These are phyloP conservation scores for Chaetothyriales sp. DNA, from an alignment of 2,329 filamentous ascomycete genomes.

Conservation along the genomic window DNA sequence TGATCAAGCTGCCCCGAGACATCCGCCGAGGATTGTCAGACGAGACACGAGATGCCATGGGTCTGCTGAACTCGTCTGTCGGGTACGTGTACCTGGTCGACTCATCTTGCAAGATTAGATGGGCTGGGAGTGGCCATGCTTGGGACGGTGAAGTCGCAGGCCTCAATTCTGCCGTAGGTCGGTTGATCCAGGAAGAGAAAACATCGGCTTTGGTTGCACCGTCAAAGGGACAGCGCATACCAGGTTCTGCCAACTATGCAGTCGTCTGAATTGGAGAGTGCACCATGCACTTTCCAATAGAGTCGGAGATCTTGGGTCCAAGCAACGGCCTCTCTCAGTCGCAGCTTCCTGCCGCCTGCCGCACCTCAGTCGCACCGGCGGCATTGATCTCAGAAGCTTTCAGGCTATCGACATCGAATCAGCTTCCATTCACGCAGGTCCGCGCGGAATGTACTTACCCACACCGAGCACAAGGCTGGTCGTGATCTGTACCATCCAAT, in stretches of 20 bases:
- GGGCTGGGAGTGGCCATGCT: constrained; percentile 61
- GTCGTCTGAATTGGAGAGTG: background rate
- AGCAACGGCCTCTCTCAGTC: background rate
- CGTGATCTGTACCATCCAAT: constrained; percentile 17
- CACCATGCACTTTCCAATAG: background rate
- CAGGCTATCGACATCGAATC: background rate
- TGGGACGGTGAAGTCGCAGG: constrained; percentile 28
- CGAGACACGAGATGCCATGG: constrained; percentile 44
- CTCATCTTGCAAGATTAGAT: constrained; percentile 73
- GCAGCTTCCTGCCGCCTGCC: background rate
- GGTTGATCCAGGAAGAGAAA: constrained; percentile 31
- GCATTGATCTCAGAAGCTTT: background rate
- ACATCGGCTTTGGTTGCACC: background rate
- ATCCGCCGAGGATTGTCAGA: constrained; percentile 39
- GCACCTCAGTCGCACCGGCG: background rate
- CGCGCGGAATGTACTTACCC: constrained; percentile 7
- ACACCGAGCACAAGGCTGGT: constrained; percentile 16
- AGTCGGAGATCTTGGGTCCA: background rate
- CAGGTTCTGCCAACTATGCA: background rate
- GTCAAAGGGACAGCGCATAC: background rate
- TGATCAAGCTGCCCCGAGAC: constrained; percentile 32
- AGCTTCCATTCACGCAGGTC: background rate
- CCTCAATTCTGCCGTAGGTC: constrained; percentile 30
- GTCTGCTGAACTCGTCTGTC: constrained; percentile 74
- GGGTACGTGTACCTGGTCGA: constrained; percentile 91